phyloP scores from a whole-genome alignment of 495 filamentous ascomycete genomes.

The Penicillium desertorum region DNA sequence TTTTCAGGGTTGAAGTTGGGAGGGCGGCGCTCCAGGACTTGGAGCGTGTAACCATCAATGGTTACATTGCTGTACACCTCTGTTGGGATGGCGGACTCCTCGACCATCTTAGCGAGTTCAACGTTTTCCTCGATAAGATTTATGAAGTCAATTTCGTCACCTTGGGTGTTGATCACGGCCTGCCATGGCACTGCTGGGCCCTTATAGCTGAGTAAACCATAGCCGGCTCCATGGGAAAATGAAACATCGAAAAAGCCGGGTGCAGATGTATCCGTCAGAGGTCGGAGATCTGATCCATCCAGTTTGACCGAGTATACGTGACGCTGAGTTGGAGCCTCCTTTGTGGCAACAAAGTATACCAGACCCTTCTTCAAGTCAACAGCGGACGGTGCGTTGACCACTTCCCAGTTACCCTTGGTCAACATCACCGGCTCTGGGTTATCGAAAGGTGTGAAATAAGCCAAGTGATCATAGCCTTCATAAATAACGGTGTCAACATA shows the following conservation, averaged over 20 bases:
- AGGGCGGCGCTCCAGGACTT: slow-evolving; percentile 86
- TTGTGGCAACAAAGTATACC: slow-evolving; percentile 88
- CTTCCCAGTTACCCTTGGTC: slow-evolving; percentile 90
- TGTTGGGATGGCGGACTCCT: slow-evolving; percentile 78
- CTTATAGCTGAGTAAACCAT: slow-evolving; percentile 75
- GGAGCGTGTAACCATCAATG: slow-evolving; percentile 73
- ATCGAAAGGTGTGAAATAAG: slow-evolving; percentile 91
- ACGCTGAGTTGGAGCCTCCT: slow-evolving; percentile 81
- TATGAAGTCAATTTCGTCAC: slow-evolving; percentile 60
- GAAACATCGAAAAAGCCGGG: slow-evolving; percentile 84
- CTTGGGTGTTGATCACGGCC: slow-evolving; percentile 80
- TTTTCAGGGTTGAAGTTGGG: slow-evolving; percentile 84
- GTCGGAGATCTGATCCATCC: slow-evolving; percentile 66
- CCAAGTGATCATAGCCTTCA: slow-evolving; percentile 85
- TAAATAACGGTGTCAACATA: slow-evolving; percentile 92
- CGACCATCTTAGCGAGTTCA: slow-evolving; percentile 63
- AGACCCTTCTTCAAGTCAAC: slow-evolving; percentile 81
- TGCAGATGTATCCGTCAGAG: slow-evolving; percentile 72
- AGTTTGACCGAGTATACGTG: slow-evolving; percentile 88
- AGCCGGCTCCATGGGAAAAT: slow-evolving; percentile 79
- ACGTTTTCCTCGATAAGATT: slow-evolving; percentile 75
- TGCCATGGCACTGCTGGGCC: slow-evolving; percentile 91
- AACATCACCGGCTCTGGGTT: slow-evolving; percentile 77
- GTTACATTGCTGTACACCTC: slow-evolving; percentile 82
- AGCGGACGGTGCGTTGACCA: slow-evolving; percentile 81